Percentiles rank a stretch among this genome's conserved stretches.
phyloP scores from a whole-genome alignment of 495 filamentous ascomycete genomes.

The Penicillium daleae region DNA sequence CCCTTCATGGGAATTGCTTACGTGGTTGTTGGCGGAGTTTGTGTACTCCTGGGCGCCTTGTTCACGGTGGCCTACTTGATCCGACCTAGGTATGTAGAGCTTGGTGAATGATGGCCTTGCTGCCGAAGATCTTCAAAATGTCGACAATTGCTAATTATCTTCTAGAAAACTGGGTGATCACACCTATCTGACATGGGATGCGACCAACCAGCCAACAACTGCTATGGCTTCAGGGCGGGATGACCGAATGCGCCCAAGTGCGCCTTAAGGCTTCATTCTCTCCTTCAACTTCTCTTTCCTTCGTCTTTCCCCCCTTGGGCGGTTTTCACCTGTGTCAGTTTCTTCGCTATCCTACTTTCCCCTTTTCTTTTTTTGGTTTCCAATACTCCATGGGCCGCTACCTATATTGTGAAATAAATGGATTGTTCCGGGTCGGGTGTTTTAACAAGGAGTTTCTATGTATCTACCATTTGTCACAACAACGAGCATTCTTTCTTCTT shows the following conservation, averaged over 20 bases:
- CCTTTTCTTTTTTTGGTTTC: conserved; percentile 15
- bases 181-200: conserved; percentile 97
- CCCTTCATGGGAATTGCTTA: conserved; percentile 97
- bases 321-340: not conserved
- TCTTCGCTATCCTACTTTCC: conserved; percentile 12
- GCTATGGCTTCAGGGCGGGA: conserved; percentile 60
- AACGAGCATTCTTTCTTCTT: conserved; percentile 31
- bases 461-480: conserved; percentile 29
- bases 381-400: conserved; percentile 12
- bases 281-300: not conserved
- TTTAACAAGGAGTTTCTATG: conserved; percentile 32
- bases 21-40: conserved; percentile 90
- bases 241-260: conserved; percentile 31
- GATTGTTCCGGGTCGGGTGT: conserved; percentile 26
- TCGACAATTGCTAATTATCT: conserved; percentile 5
- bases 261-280: conserved; percentile 15
- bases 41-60: conserved; percentile 80
- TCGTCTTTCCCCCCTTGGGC: conserved; percentile 12
- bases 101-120: not conserved
- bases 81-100: conserved; percentile 70
- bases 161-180: conserved; percentile 93
- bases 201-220: conserved; percentile 66
- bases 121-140: not conserved
- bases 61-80: conserved; percentile 91
- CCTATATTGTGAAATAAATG: conserved; percentile 30